Evolutionary conservation across 805 yeast genomes (phyloP).

Genomic region (Candida boidinii): DNA sequence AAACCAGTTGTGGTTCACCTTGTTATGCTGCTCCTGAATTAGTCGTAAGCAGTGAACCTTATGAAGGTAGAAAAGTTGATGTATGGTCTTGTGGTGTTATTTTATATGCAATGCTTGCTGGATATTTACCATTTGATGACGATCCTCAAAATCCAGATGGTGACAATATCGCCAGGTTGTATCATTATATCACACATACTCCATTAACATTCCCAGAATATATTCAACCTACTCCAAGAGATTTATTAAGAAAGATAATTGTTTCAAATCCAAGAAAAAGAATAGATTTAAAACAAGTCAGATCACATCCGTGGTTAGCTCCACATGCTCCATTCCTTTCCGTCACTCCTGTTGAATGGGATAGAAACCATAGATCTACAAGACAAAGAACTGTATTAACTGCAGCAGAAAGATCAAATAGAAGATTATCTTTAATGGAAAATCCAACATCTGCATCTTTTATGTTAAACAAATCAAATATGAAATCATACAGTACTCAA

Average conservation of each 20-base stretch:
- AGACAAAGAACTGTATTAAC: constrained; percentile 8
- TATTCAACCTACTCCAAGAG: constrained; percentile 84
- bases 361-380: constrained; percentile 43
- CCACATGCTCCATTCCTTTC: constrained; percentile 77
- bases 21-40: constrained; percentile 98
- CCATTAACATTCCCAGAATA: constrained; percentile 94
- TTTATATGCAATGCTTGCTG: constrained; percentile 92
- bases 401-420: constrained; percentile 17
- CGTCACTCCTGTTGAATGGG: constrained; percentile 89
- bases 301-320: constrained; percentile 84
- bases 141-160: constrained; percentile 97
- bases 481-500: constrained; percentile 30
- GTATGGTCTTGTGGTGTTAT: constrained; percentile 97
- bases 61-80: constrained; percentile 89
- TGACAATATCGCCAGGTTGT: constrained; percentile 81
- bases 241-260: constrained; percentile 72
- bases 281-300: constrained; percentile 56
- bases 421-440: constrained; percentile 36
- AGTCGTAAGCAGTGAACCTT: constrained; percentile 79
- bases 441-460: constrained; percentile 32
- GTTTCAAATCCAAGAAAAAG: constrained; percentile 81
- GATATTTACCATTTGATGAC: constrained; percentile 95
- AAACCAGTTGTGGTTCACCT: constrained; percentile 94
- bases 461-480: constrained; percentile 24
- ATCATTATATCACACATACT: constrained; percentile 85